Base-by-base conservation (phyloP, 495 filamentous ascomycete genomes). In the Penicillium flavigenum region DNA sequence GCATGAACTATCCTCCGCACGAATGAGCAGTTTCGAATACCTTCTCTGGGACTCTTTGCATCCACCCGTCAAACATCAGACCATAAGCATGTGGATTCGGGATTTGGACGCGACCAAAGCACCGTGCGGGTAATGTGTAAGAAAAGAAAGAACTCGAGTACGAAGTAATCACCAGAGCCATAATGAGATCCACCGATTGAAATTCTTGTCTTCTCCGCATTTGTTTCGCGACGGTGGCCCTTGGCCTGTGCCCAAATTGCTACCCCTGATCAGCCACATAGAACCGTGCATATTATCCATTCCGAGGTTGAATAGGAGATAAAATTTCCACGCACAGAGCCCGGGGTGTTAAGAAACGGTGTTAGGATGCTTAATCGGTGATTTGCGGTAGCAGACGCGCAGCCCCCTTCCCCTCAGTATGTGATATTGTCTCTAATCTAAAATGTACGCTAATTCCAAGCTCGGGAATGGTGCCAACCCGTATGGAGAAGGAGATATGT, bases 321-420 rank as follows among this genome's bases (percentile, higher is more conserved):
- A 16, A 36, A 31, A 50, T 19, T 26, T 42, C 34, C 14, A 8
- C 29, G 43, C 38, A 47, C 47, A 50, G 48, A 38, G 46, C 38
- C 36, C 38, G 48, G 22, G 43, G 51, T 9, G 0, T 26, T 26
- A 47, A 43, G 5, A 38, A 55, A 44, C 16, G 27, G 17, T 34
- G 26, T 22, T 3, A 29, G n/a, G 48, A 51, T 56, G 58, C 52
- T 20, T 50, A 36, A 50, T 34, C 46, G 7, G 55, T 51, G 56
- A 52, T 52, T 59, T 59, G 52, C 51, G 26, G 48, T 31, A 45
- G 46, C 60, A 50, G 46, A 59, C 20, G 41, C 46, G 38, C 27
- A 29, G 7, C 12, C 31, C 50, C 46, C 19, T 29, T 34, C 47
- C 47, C 49, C 36, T 52, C 39, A 19, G 22, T 34, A 39, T 16